Evolutionary conservation across 306 rosid genomes (phyloP), one percentile per base, ranked within the genome.

Genomic region (Vigna hirtella): DNA sequence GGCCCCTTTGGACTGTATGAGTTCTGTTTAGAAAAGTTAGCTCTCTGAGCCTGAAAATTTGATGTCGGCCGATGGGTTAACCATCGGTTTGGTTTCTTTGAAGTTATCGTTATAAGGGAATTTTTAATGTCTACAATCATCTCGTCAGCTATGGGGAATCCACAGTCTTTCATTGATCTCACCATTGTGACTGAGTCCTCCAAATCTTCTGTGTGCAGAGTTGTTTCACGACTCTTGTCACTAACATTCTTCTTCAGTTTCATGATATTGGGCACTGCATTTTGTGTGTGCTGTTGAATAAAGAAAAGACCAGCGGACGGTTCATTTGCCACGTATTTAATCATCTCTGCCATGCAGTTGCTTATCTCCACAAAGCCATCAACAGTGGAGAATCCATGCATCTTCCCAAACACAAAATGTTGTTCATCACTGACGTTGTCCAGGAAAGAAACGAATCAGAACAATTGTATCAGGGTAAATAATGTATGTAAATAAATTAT

Each of bases 341-440:
- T 95, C 98, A 92, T 95, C 87, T 89, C 98, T 26, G 86, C 95
- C 81, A 85, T 48, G 84, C 88, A 79, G 56, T 89, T 92, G 62
- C 85, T 89, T 85, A 95, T 88, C 90, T 89, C 98, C 89, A 88
- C 86, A 74, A 92, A 91, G 57, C 98, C 98, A 80, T 95, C 98
- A 72, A 81, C 88, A 59, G 88, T 83, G 83, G 96, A 91, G 91
- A 92, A 92, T 59, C 85, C 92, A 88, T 81, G 89, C 98, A 95
- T 92, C 92, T 87, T 91, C 85, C 83, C 79, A 76, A 80, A 83
- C 75, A 82, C 57, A 83, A 56, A 69, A 66, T 81, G 82, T 83
- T 73, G 85, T 77, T 87, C 93, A 91, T 91, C 87, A 84, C 91
- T 89, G 90, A 62, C 79, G 82, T 51, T 48, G 74, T 70, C 79